Evolutionary conservation across 176 grass and related monocot genomes (phyloP).

Genomic region (Ensete ventricosum): DNA sequence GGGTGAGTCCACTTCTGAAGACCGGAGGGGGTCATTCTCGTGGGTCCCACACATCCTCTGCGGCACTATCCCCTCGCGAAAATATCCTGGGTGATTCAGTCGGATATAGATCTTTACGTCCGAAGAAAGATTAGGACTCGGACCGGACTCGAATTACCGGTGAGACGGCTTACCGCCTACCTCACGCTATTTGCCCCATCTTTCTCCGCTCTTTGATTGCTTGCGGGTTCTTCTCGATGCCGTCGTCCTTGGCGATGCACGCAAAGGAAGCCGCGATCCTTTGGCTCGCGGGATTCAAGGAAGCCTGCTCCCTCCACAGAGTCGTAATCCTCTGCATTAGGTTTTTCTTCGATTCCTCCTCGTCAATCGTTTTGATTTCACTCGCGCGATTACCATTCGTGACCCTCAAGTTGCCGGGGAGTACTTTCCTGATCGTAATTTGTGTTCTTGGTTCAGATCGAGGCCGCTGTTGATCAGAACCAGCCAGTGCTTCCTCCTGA

Average conservation of each 20-base stretch:
- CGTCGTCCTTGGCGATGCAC: constrained; percentile 53
- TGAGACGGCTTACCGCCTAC: no score
- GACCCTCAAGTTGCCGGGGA: background rate
- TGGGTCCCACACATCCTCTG: no score
- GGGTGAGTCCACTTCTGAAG: no score
- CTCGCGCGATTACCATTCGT: background rate
- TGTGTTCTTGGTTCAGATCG: constrained; percentile 39
- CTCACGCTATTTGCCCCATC: background rate
- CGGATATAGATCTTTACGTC: no score
- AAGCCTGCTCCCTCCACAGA: constrained; percentile 67
- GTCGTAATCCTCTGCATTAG: constrained; percentile 64
- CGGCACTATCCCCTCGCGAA: no score
- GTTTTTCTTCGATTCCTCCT: constrained; percentile 19
- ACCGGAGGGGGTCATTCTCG: no score
- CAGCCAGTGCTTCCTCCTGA: constrained; percentile 86
- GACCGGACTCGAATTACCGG: no score
- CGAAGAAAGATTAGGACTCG: no score
- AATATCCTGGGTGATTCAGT: no score
- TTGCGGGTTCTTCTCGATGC: constrained; percentile 16
- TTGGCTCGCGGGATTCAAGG: constrained; percentile 77
- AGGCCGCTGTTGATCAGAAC: constrained; percentile 53
- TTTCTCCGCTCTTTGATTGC: background rate
- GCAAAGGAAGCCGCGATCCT: constrained; percentile 47
- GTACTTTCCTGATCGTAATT: background rate
- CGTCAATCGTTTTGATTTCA: background rate